These are phyloP conservation scores for Tulasnella sp. DNA, from an alignment of 768 basidiomycete species.

Conservation along the genomic window DNA sequence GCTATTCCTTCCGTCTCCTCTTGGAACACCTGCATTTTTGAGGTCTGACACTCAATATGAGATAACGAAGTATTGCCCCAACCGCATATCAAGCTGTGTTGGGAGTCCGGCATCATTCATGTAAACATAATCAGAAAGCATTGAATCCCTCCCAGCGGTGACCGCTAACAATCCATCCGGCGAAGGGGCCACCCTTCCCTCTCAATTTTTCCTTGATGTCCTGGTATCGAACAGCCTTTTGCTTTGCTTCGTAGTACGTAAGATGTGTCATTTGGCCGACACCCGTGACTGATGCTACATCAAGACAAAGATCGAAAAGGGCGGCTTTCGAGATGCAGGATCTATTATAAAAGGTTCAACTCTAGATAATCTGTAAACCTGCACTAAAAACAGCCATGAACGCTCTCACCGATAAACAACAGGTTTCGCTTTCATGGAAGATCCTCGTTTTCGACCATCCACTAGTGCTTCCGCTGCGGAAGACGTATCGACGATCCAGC, in stretches of 20 bases:
- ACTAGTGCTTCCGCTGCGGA: slow-evolving; percentile 65
- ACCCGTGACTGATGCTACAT: background rate
- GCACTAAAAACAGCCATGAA: background rate
- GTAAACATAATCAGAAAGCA: background rate
- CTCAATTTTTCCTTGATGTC: background rate
- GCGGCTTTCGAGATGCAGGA: slow-evolving; percentile 20
- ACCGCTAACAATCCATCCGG: slow-evolving; percentile 31
- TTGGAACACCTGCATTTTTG: too few relatives aligned
- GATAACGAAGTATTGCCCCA: too few relatives aligned
- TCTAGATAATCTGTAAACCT: too few relatives aligned
- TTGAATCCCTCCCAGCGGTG: slow-evolving; percentile 25
- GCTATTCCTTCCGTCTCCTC: too few relatives aligned
- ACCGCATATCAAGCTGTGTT: too few relatives aligned
- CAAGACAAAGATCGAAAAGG: slow-evolving; percentile 20
- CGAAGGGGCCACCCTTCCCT: slow-evolving; percentile 4
- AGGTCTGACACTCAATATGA: too few relatives aligned
- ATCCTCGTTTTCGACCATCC: slow-evolving; percentile 56
- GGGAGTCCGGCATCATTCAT: too few relatives aligned
- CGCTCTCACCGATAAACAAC: background rate
- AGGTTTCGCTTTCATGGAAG: background rate
- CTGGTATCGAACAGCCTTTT: slow-evolving; percentile 11
- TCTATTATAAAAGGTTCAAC: background rate
- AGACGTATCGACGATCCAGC: slow-evolving; percentile 62
- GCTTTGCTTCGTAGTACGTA: slow-evolving; percentile 26
- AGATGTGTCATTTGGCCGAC: background rate